A percentile compares a stretch with the other conserved stretches of the same genome.
Evolutionary conservation across 1,284 basidiomycete genomes (phyloP).

Genomic region (Phaffia rhodozyma): DNA sequence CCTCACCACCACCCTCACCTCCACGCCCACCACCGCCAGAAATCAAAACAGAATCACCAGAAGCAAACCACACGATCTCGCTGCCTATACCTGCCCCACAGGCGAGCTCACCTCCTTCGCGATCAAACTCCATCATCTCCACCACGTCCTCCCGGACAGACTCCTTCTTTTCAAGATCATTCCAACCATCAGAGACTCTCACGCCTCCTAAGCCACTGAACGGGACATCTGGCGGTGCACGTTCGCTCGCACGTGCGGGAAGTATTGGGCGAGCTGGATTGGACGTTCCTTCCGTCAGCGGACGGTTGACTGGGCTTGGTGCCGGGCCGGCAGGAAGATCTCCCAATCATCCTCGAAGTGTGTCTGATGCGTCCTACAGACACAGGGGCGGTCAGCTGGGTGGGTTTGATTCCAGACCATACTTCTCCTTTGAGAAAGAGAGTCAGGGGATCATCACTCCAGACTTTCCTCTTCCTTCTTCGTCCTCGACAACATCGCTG

Average conservation of each 20-base stretch:
- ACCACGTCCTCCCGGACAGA: conserved; percentile 4
- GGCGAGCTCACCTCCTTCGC: neutral
- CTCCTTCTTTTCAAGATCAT: conserved; percentile 9
- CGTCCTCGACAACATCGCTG: neutral
- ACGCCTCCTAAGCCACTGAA: conserved; percentile 6
- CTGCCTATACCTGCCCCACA: no score
- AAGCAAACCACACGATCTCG: no score
- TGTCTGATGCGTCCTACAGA: neutral
- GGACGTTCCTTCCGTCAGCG: neutral
- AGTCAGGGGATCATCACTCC: neutral
- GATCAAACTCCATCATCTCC: neutral
- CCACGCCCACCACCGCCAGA: no score
- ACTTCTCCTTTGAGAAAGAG: conserved; percentile 9
- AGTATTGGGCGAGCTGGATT: conserved; percentile 17
- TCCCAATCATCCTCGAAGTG: neutral
- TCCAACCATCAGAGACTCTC: neutral
- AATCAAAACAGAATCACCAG: no score
- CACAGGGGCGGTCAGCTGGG: neutral
- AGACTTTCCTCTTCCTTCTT: neutral
- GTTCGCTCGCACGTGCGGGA: conserved; percentile 1
- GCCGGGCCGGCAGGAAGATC: neutral
- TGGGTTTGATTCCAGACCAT: neutral
- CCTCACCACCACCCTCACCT: no score
- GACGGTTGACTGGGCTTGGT: neutral
- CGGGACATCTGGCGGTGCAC: conserved; percentile 18